Base-by-base conservation (phyloP, 345 rosid genomes). In the Boechera divaricarpa region DNA sequence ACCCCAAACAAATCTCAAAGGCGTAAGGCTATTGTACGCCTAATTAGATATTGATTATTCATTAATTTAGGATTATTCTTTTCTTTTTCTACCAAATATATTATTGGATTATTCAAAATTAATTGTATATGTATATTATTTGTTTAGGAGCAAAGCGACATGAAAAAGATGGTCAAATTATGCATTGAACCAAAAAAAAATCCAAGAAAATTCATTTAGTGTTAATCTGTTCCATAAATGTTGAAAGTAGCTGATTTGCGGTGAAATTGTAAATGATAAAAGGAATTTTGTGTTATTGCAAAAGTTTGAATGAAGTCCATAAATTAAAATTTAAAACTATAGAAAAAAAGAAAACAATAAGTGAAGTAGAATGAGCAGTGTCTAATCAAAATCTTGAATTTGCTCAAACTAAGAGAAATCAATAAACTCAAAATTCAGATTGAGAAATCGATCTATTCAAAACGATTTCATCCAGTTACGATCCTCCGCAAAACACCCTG, bases 351-450 rank as follows among this genome's bases (percentile, higher is more conserved):
- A 8, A 5, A 18, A 7, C 10, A 47, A 24, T 0, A 48, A 35
- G 7, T 13, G 55, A 63, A 62, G 39, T n/a, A 53, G 21, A 28
- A 28, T 69, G 12, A 39, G 53, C 12, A 28, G 16, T 21, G 55
- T 42, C 54, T 21, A 56, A 57, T 35, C 41, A 75, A 57, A 74
- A 57, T 67, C 59, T 26, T 35, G 32, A 75, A 75, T 67, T 16
- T 57, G 72, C 72, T 67, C 26, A 75, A 75, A 75, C 66, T 21
- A 2, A 26, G 10, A 35, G 16, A 45, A 75, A 67, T 16, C 15
- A 67, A 58, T 75, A 38, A 75, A 67, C 41, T 21, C 55, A 51
- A 68, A 54, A 58, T 2, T 6, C 24, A 0, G 24, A 21, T 21
- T 21, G 75, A 58, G 59, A 71, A 70, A 48, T 2, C 66, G 24